These are phyloP conservation scores for Colletotrichum lupini DNA, from an alignment of 2,329 filamentous ascomycete species.

Conservation along the genomic window DNA sequence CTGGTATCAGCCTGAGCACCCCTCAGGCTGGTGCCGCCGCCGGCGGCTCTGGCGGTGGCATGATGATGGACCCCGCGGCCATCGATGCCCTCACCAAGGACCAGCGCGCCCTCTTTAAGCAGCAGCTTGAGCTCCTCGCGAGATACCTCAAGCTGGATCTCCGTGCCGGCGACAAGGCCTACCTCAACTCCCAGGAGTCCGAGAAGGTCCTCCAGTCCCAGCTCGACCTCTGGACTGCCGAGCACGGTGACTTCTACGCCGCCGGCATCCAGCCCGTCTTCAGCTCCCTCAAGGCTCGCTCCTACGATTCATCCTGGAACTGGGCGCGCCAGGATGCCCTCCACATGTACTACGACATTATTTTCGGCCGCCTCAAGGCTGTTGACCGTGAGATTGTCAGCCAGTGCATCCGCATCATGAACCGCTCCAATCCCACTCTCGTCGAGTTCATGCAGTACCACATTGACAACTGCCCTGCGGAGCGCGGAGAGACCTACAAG, in stretches of 20 bases:
- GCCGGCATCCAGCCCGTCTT: constrained; percentile 94
- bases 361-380: constrained; percentile 92
- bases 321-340: constrained; percentile 98
- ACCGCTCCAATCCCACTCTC: constrained; percentile 93
- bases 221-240: constrained; percentile 91
- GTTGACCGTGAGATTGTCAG: constrained; percentile 98
- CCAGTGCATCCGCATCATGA: constrained; percentile 99
- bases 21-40: constrained; percentile 79
- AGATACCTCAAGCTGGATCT: constrained; percentile 98
- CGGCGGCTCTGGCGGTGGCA: constrained; percentile 78
- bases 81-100: constrained; percentile 98
- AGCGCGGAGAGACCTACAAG: constrained; percentile 96
- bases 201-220: constrained; percentile 91
- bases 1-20: constrained; percentile 85
- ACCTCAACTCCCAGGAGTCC: constrained; percentile 84
- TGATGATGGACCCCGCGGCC: constrained; percentile 99
- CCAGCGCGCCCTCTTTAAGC: constrained; percentile 95
- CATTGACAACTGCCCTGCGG: constrained; percentile 97
- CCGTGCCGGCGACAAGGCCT: constrained; percentile 94
- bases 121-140: constrained; percentile 94
- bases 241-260: constrained; percentile 97
- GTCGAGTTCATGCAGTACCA: constrained; percentile 99
- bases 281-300: constrained; percentile 90
- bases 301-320: constrained; percentile 99
- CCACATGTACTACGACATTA: constrained; percentile 99